Evolutionary conservation across 2,329 filamentous ascomycete genomes (phyloP), one percentile per base, ranked within the genome.

Genomic region (Albophoma yamanashiensis): DNA sequence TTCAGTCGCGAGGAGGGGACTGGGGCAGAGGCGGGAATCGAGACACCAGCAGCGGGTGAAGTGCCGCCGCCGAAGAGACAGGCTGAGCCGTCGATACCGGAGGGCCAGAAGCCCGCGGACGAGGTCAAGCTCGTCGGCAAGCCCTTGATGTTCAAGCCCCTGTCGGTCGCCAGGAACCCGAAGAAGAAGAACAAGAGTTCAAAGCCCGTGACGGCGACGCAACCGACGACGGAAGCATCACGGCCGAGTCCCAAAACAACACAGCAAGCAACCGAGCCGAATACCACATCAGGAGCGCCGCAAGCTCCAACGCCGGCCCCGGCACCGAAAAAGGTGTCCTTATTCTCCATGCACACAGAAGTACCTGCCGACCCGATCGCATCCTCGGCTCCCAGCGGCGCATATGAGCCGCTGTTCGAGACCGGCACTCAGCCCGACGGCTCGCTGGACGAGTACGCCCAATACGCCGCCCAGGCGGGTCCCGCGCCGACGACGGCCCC

Each of bases 111-210:
- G 67, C 74, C 81, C 34, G 81, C 81, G n/a, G 78, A 82, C 2
- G 84, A 88, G 61, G 81, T 88, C 20, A 88, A 89, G 74, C 74
- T 89, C 17, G 82, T 87, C 2, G 89, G 89, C 25, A 94, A 92
- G 66, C 85, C 91, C 15, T 84, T 92, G 73, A 89, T 91, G 84
- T 97, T 97, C 73, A 89, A 87, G 70, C 93, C 93, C 4, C 78
- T 97, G 43, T 96, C 92, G 1, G 92, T 97, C 17, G 84, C 87
- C 20, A 82, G 90, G 62, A 91, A 88, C 63, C 81, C 86, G 38
- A 83, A 82, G 63, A 91, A 89, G 75, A 91, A 88, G 75, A 91
- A 89, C 75, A 91, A 88, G 75, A 87, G 27, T 20, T 8, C 53
- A 43, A 71, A 73, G 31, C 59, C 67, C 4, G 62, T 60, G 14